These are phyloP conservation scores for Colletotrichum sp. DNA, from an alignment of 2,329 filamentous ascomycete genomes.

Conservation along the genomic window DNA sequence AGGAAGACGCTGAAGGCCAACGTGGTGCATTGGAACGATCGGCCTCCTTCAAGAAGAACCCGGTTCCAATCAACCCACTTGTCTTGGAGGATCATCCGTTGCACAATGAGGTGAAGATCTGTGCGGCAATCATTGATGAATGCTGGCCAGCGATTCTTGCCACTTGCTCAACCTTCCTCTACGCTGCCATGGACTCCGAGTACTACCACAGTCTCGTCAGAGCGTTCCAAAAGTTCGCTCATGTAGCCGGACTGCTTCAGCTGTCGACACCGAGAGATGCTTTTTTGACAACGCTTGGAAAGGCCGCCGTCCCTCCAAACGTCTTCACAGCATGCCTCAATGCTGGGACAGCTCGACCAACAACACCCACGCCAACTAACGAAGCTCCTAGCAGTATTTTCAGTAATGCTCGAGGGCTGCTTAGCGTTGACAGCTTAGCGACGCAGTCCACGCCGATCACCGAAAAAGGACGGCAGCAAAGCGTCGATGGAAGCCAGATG, in stretches of 20 bases:
- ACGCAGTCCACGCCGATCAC: slow-evolving; percentile 59
- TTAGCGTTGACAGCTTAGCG: slow-evolving; percentile 75
- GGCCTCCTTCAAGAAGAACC: slow-evolving; percentile 74
- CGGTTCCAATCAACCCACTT: slow-evolving; percentile 84
- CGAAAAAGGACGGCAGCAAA: slow-evolving; percentile 65
- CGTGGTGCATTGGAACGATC: slow-evolving; percentile 58
- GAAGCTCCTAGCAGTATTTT: slow-evolving; percentile 58
- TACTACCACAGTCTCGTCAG: slow-evolving; percentile 93
- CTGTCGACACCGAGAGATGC: slow-evolving; percentile 89
- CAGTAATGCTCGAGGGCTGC: slow-evolving; percentile 71
- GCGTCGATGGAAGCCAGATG: slow-evolving; percentile 56
- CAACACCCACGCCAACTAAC: slow-evolving; percentile 43
- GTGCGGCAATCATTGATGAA: slow-evolving; percentile 82
- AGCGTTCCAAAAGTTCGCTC: slow-evolving; percentile 93
- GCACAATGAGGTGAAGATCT: slow-evolving; percentile 73
- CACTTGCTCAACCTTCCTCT: slow-evolving; percentile 93
- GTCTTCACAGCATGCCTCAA: slow-evolving; percentile 66
- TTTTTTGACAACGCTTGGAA: slow-evolving; percentile 91
- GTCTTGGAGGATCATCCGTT: slow-evolving; percentile 75
- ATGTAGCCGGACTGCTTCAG: slow-evolving; percentile 88
- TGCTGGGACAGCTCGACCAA: slow-evolving; percentile 46
- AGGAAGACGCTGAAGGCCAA: slow-evolving; percentile 38
- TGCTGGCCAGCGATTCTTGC: slow-evolving; percentile 97
- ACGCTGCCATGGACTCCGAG: slow-evolving; percentile 88
- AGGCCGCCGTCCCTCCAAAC: slow-evolving; percentile 89